Base-by-base conservation (phyloP, 2,329 filamentous ascomycete genomes). In the Calonectria pseudoturangicola region DNA sequence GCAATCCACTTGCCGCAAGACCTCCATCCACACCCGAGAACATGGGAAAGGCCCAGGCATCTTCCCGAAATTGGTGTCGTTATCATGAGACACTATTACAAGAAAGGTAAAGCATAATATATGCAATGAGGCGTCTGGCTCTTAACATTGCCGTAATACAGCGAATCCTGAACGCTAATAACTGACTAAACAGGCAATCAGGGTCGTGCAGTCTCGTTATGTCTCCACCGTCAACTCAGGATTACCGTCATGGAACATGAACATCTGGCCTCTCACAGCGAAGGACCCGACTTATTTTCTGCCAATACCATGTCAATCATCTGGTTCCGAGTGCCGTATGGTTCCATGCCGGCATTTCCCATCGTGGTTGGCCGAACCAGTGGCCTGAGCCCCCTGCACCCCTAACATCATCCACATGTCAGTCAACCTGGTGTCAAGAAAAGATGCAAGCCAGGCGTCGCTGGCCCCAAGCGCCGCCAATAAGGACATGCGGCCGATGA, bases 381-480 rank as follows among this genome's bases (percentile, higher is more conserved):
- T 79, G 77, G 77, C 74, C 65, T 75, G 69, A 79, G 70, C 78
- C 77, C 65, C 73, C 74, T 79, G 72, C 36, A 62, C 54, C 73
- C 71, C 62, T 65, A 71, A 64, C 68, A 72, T 65, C 66, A 25
- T 74, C 65, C 48, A 75, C 64, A 71, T 16, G 28, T 43, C 58
- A 63, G 30, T 27, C 74, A 77, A 77, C 70, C 71, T 74, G 36
- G 64, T 73, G 71, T 67, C 71, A 71, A 66, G 50, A 71, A 60
- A 54, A 71, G 63, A 62, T 66, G 70, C 45, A 58, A 69, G 73
- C 39, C 47, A 27, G 41, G 51, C 47, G 47, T 54, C 43, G 13
- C 12, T 33, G 25, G 36, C 21, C 36, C 50, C 25, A 60, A 66
- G 62, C 43, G 68, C 70, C 73, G 45, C 71, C 66, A 78, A 75